A percentile compares a stretch with the other conserved stretches of the same genome.
Conservation (phyloP, 495 filamentous ascomycete genomes). For the Penicilliopsis zonata region DNA sequence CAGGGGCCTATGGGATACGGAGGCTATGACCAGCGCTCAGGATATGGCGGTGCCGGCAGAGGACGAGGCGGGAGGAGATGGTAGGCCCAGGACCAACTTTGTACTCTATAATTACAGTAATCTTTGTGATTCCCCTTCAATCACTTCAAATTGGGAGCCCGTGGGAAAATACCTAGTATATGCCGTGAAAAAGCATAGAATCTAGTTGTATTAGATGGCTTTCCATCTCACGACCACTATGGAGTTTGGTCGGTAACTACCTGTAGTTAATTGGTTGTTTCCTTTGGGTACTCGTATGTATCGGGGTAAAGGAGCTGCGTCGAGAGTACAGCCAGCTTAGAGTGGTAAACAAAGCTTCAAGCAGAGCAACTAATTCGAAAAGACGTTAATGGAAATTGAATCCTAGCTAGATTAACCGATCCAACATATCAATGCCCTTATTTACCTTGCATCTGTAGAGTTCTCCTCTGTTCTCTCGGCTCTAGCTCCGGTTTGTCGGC, state of each 20-base stretch:
- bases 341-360: no score
- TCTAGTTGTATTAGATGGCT: no score
- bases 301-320: slow-evolving; percentile 1
- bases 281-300: background rate
- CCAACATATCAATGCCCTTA: background rate
- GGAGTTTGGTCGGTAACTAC: no score
- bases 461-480: slow-evolving; percentile 1
- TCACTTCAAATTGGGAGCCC: background rate
- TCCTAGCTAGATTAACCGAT: no score
- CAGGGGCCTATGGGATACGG: slow-evolving; percentile 39
- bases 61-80: slow-evolving; percentile 31
- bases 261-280: no score
- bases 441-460: background rate
- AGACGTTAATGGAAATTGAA: no score
- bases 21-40: slow-evolving; percentile 31
- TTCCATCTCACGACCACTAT: no score
- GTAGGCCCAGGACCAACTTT: slow-evolving; percentile 12
- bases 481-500: background rate
- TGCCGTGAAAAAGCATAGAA: no score
- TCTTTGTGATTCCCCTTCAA: slow-evolving; percentile 6
- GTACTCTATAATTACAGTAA: slow-evolving; percentile 4
- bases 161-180: no score
- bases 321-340: no score
- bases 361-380: no score
- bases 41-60: slow-evolving; percentile 35